A percentile compares a stretch with the other conserved stretches of the same genome.
phyloP scores from a whole-genome alignment of 345 rosid species.

The Erucastrum elatum region DNA sequence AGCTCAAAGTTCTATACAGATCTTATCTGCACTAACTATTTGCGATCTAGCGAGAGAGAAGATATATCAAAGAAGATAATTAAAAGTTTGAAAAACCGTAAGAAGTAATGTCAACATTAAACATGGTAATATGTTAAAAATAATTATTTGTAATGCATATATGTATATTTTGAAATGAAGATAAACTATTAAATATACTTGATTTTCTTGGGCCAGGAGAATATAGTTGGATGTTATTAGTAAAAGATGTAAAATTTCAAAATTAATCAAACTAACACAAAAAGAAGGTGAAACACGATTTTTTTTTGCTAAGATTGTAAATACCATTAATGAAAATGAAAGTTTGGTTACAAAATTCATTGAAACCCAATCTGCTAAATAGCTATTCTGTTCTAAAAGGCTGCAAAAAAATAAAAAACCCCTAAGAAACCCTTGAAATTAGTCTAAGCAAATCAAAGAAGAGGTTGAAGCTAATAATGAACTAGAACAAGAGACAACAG shows the following conservation, averaged over 20 bases:
- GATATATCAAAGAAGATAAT: not conserved
- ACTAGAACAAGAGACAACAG: too few species aligned
- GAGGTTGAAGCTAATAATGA: too few species aligned
- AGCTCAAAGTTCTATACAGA: constrained; percentile 12
- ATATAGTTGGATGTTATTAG: not conserved
- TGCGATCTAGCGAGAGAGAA: constrained; percentile 23
- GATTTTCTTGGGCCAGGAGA: not conserved
- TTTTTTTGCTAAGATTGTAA: too few species aligned
- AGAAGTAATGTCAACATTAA: not conserved
- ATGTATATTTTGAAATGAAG: not conserved
- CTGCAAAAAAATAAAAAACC: too few species aligned
- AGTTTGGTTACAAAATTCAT: too few species aligned
- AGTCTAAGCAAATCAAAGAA: too few species aligned
- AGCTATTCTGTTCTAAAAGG: too few species aligned
- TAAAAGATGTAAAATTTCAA: not conserved
- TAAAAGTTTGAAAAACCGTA: not conserved
- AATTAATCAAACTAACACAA: not conserved
- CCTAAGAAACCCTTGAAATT: too few species aligned
- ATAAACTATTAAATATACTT: not conserved
- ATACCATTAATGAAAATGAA: too few species aligned
- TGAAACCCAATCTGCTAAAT: too few species aligned
- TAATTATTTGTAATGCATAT: not conserved
- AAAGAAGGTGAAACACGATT: not conserved
- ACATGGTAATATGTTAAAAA: not conserved
- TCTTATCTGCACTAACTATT: constrained; percentile 14